Evolutionary conservation across 768 basidiomycete genomes (phyloP), one percentile per base, ranked within the genome.

Genomic region (Leucosporidium creatinivorum): DNA sequence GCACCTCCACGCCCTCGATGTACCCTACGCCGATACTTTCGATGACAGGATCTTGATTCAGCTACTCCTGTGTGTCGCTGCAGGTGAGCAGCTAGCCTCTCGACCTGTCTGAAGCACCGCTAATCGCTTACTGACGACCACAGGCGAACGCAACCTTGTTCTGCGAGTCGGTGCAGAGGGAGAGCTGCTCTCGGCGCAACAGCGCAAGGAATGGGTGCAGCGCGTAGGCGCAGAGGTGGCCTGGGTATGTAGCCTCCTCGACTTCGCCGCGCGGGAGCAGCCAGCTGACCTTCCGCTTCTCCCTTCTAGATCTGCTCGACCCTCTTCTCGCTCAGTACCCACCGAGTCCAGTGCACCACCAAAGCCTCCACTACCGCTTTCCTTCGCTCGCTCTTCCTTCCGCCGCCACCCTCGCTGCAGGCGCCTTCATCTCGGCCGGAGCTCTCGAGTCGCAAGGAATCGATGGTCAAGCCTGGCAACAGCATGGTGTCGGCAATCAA

Each of bases 301-400:
- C 49, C 3, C 33, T 17, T n/a, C 3, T 55, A 57, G 55, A 63
- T 56, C 44, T 63, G 62, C 62, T 17, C 52, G 2, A 18, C 52
- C 10, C 21, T 57, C 62, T 63, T 63, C 17, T 51, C 62, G 2
- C 55, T 48, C 44, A n/a, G 54, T 5, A 49, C 54, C 7, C 62
- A 63, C 30, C 55, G 44, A 13, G 55, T 63, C 4, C 4, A 17
- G 4, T 63, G 62, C 47, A 31, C 54, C 54, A 21, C 54, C 26
- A 49, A 56, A 18, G 23, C 44, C 3, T n/a, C 49, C 25, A 25
- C 56, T 18, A 12, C n/a, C 15, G 25, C 36, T 23, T 58, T 65
- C 30, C 58, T 60, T 26, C 57, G 48, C 25, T 25, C 55, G 21
- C 56, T 62, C 25, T 67, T 67, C 44, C 33, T 62, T 23, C 66